phyloP scores from a whole-genome alignment of 2,329 filamentous ascomycete genomes.

The Colletotrichum sp. region DNA sequence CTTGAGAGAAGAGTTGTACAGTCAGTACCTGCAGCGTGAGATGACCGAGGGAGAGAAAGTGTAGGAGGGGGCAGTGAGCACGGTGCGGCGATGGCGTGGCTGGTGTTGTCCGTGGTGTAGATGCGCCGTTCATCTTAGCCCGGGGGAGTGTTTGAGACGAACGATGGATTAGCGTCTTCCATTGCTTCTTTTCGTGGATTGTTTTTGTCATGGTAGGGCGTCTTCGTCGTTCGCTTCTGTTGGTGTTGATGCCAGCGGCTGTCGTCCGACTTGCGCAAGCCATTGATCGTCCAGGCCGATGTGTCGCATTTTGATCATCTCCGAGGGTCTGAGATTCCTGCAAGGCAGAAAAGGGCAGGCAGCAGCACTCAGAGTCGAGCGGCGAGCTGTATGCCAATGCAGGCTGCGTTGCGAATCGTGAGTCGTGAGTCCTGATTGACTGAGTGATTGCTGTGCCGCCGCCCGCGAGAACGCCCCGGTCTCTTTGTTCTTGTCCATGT shows the following conservation, averaged over 20 bases:
- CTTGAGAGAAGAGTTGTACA: not conserved
- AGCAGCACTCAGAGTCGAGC: not conserved
- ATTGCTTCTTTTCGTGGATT: constrained; percentile 12
- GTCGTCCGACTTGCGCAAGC: not conserved
- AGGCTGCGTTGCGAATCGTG: not conserved
- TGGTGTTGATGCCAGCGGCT: not conserved
- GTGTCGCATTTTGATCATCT: not conserved
- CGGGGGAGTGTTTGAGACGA: not conserved
- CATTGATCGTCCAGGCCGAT: not conserved
- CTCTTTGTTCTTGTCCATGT: not conserved
- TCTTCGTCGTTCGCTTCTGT: not conserved
- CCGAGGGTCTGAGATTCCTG: not conserved
- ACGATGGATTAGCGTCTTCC: constrained; percentile 5
- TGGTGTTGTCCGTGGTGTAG: not conserved
- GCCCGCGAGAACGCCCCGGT: not conserved
- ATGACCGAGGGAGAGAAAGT: not conserved
- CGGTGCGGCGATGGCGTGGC: constrained; percentile 11
- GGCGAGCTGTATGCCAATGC: not conserved
- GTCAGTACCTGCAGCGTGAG: not conserved
- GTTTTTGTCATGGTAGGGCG: not conserved
- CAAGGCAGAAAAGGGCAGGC: not conserved
- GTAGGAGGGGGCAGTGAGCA: not conserved
- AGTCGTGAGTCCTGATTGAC: not conserved
- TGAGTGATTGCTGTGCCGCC: not conserved
- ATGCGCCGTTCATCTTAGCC: not conserved